A percentile compares a stretch with the other conserved stretches of the same genome.
phyloP scores from a whole-genome alignment of 768 basidiomycete species.

The Suillus spraguei region DNA sequence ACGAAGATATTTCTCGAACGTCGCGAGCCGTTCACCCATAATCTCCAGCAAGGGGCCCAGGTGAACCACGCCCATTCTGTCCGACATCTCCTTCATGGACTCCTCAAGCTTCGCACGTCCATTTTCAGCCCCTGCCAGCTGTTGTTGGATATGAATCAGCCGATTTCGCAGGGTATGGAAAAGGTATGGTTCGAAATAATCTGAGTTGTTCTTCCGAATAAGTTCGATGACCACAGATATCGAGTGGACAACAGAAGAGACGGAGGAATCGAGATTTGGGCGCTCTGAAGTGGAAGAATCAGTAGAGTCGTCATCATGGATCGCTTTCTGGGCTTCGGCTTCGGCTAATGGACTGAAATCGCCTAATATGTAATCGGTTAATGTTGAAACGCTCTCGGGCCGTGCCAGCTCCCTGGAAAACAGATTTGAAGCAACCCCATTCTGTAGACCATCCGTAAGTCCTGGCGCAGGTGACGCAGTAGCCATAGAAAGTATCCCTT shows the following conservation, averaged over 20 bases:
- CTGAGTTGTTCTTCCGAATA: slow-evolving; percentile 97
- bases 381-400: slow-evolving; percentile 64
- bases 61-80: slow-evolving; percentile 89
- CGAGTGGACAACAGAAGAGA: slow-evolving; percentile 83
- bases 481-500: slow-evolving; percentile 93
- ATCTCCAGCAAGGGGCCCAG: slow-evolving; percentile 79
- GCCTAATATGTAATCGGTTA: slow-evolving; percentile 77
- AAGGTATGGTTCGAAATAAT: slow-evolving; percentile 96
- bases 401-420: slow-evolving; percentile 89
- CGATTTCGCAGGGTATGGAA: slow-evolving; percentile 93
- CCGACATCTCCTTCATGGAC: slow-evolving; percentile 80
- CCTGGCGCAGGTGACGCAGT: slow-evolving; percentile 82
- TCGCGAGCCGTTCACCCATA: slow-evolving; percentile 66
- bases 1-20: slow-evolving; percentile 69
- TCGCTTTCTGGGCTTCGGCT: slow-evolving; percentile 15
- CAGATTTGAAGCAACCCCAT: slow-evolving; percentile 77
- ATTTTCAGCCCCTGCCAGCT: slow-evolving; percentile 56
- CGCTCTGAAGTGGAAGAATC: slow-evolving; percentile 23
- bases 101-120: slow-evolving; percentile 67
- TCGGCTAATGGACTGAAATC: slow-evolving; percentile 46
- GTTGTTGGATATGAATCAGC: slow-evolving; percentile 85
- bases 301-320: slow-evolving; percentile 13
- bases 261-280: slow-evolving; percentile 51
- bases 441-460: slow-evolving; percentile 68
- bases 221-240: slow-evolving; percentile 91